Evolutionary conservation across 202 grass and related monocot genomes (phyloP).

Genomic region (Dendrocalamus latiflorus): DNA sequence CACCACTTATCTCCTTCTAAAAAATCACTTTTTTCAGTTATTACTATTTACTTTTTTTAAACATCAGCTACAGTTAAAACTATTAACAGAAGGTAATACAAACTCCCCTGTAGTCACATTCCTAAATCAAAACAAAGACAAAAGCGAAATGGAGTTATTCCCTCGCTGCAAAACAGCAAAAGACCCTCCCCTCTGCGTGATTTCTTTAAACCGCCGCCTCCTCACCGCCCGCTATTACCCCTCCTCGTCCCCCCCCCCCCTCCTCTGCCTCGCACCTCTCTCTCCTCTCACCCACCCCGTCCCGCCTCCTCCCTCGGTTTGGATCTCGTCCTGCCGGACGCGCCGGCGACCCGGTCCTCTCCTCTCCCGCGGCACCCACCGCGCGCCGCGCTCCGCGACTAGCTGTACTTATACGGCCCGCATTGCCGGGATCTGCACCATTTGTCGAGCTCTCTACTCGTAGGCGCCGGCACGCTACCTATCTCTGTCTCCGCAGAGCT

Average conservation of each 20-base stretch:
- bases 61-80: too few species aligned
- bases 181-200: constrained; percentile 20
- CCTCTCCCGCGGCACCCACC: not conserved
- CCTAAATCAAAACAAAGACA: constrained; percentile 18
- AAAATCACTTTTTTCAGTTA: too few species aligned
- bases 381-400: not conserved
- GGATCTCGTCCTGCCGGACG: constrained; percentile 66
- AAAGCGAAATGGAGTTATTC: constrained; percentile 21
- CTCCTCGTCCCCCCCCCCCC: too few species aligned
- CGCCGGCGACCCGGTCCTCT: constrained; percentile 37
- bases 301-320: not conserved
- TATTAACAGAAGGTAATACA: too few species aligned
- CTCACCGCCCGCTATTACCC: not conserved
- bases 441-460: not conserved
- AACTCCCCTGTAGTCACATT: too few species aligned
- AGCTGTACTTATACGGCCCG: not conserved
- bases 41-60: too few species aligned
- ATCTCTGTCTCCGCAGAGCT: not conserved
- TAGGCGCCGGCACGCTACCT: not conserved
- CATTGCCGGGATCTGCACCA: constrained; percentile 42
- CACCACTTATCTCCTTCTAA: too few species aligned
- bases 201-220: constrained; percentile 43
- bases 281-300: not conserved
- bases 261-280: too few species aligned
- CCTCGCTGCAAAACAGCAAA: constrained; percentile 7